Percentiles rank a stretch among this genome's conserved stretches.
Evolutionary conservation across 495 filamentous ascomycete species (phyloP).

Genomic region (Hypomontagnella submonticulosa): DNA sequence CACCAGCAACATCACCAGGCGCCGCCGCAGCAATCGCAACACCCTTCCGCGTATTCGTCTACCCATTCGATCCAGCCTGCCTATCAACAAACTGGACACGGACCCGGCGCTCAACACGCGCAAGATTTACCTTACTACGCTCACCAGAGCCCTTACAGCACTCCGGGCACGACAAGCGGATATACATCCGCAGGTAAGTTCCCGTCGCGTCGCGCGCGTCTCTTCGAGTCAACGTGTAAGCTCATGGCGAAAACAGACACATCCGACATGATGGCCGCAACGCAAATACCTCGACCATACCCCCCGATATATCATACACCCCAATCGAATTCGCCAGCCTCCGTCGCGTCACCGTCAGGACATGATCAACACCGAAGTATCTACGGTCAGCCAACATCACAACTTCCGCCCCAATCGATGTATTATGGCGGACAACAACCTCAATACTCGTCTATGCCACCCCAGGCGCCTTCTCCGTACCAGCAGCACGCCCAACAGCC

Average conservation of each 20-base stretch:
- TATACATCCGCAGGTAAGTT: constrained; percentile 84
- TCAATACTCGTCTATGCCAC: constrained; percentile 75
- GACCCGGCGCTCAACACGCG: constrained; percentile 61
- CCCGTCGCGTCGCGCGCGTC: constrained; percentile 33
- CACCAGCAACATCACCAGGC: constrained; percentile 73
- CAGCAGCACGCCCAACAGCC: constrained; percentile 77
- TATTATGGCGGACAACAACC: constrained; percentile 72
- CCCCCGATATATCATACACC: constrained; percentile 95
- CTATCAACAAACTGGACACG: constrained; percentile 63
- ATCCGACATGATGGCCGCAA: constrained; percentile 92
- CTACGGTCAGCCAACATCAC: constrained; percentile 82
- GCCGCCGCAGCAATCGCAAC: constrained; percentile 56
- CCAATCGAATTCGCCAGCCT: constrained; percentile 95
- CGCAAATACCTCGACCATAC: constrained; percentile 86
- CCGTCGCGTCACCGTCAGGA: constrained; percentile 87
- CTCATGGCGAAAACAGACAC: constrained; percentile 68
- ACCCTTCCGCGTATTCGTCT: constrained; percentile 68
- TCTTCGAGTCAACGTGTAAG: constrained; percentile 8
- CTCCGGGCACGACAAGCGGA: constrained; percentile 72
- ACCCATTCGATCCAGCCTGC: constrained; percentile 60
- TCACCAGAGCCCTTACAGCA: constrained; percentile 78
- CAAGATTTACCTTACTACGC: constrained; percentile 80
- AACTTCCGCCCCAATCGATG: constrained; percentile 78
- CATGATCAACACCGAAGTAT: constrained; percentile 90
- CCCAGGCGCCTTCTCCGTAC: constrained; percentile 78